Conservation (phyloP, 305 asterid genomes). For the Plantago lanceolata region DNA sequence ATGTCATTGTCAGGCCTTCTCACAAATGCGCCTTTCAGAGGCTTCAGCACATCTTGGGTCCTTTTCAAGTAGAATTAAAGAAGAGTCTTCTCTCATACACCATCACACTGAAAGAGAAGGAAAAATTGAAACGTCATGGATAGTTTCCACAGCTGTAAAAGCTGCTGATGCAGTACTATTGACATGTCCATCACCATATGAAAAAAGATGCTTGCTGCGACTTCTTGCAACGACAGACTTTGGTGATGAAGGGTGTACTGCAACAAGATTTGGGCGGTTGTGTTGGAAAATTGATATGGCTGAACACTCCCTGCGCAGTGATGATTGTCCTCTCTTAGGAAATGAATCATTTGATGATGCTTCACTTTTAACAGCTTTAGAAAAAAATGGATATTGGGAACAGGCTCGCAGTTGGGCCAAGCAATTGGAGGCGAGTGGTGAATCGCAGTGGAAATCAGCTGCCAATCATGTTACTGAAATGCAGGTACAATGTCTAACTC, state of each 20-base stretch:
- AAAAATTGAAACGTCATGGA: constrained; percentile 61
- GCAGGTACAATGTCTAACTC: constrained; percentile 53
- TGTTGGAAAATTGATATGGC: constrained; percentile 90
- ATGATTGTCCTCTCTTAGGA: constrained; percentile 79
- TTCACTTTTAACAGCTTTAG: constrained; percentile 70
- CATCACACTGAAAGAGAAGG: constrained; percentile 54
- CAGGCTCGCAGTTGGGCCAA: constrained; percentile 96
- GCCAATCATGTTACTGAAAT: constrained; percentile 88
- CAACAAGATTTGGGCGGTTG: constrained; percentile 62
- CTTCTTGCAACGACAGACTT: constrained; percentile 88
- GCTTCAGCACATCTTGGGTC: constrained; percentile 95
- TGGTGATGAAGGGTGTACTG: constrained; percentile 83
- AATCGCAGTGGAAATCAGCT: constrained; percentile 75
- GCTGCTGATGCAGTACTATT: constrained; percentile 94
- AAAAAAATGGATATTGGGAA: constrained; percentile 88
- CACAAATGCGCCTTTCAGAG: constrained; percentile 96
- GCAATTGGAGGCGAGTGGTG: constrained; percentile 89
- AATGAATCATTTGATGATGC: constrained; percentile 76
- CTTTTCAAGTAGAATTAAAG: constrained; percentile 79
- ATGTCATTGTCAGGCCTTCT: constrained; percentile 64
- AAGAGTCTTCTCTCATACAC: constrained; percentile 56
- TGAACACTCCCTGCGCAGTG: constrained; percentile 85
- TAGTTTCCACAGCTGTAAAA: constrained; percentile 65
- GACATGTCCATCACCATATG: constrained; percentile 86
- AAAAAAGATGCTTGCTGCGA: constrained; percentile 80